These are phyloP conservation scores for Boletus rubropictus DNA, from an alignment of 768 basidiomycete genomes.

Conservation along the genomic window DNA sequence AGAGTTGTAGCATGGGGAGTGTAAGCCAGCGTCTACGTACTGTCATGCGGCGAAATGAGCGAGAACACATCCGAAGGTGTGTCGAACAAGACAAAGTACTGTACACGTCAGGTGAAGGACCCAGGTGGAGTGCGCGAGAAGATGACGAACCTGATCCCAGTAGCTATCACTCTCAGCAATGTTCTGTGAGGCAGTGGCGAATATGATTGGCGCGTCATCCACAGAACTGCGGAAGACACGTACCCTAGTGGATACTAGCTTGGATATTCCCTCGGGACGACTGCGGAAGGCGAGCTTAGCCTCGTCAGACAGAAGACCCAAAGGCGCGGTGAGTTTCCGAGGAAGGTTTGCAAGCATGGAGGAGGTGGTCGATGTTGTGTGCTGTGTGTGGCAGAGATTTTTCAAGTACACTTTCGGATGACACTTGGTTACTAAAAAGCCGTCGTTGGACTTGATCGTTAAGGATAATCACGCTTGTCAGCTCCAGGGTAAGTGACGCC, in stretches of 20 bases:
- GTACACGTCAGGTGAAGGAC: slow-evolving; percentile 4
- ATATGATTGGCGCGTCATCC: slow-evolving; percentile 1
- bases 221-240: slow-evolving; percentile 22
- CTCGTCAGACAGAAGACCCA: slow-evolving; percentile 78
- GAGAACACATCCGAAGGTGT: slow-evolving; percentile 89
- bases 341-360: slow-evolving; percentile 68
- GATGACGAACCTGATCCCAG: slow-evolving; percentile 74
- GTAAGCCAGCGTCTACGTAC: slow-evolving; percentile 40
- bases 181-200: slow-evolving; percentile 41
- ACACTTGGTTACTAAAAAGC: too few relatives aligned
- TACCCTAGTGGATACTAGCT: slow-evolving; percentile 69
- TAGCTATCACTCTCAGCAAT: slow-evolving; percentile 74
- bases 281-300: slow-evolving; percentile 86
- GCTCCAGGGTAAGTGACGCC: not conserved
- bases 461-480: not conserved
- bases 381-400: not conserved
- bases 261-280: slow-evolving; percentile 72
- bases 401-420: not conserved
- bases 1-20: slow-evolving; percentile 2
- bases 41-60: slow-evolving; percentile 78
- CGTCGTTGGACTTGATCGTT: slow-evolving; percentile 64
- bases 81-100: slow-evolving; percentile 86
- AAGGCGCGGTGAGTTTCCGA: slow-evolving; percentile 65
- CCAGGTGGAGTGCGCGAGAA: not conserved
- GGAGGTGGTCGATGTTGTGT: not conserved